Base-by-base conservation (phyloP, 805 yeast genomes). In the Lipomyces mesembrius region DNA sequence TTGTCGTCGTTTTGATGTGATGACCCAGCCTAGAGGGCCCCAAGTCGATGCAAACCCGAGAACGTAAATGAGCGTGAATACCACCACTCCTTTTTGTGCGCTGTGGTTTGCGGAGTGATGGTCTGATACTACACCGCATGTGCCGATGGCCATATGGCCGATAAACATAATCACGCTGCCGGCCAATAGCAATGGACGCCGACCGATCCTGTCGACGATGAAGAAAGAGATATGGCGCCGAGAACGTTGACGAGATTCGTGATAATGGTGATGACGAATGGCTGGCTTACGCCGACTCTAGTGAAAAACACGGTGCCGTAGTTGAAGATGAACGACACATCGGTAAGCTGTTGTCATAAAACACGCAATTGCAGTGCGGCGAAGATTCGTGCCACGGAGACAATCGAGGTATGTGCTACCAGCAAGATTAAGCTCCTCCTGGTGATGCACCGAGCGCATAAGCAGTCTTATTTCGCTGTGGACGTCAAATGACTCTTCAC, bases 141-240 rank as follows among this genome's bases (percentile, higher is more conserved):
- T 39, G n/a, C 58, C 58, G 39, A 55, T 46, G 22, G 32, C 2
- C 2, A 55, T 8, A 22, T 55, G 58, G n/a, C 58, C 58, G n/a
- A 34, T 3, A n/a, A 55, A 55, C 74, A 66, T 64, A 14, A 67
- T 53, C n/a, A 62, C 49, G 22, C 70, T 61, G 11, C 73, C 72
- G 25, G 20, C 25, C 12, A 70, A 11, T 51, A 70, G 55, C 51
- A 85, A 74, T 17, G 84, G 83, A 76, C 91, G 83, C 80, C 91
- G 83, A 75, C 91, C 91, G 64, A 87, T 74, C 69, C 78, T 80
- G 76, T 88, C 90, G 74, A 88, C 79, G 66, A 85, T 77, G 75
- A 81, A 81, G 71, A 88, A 81, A 0, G 90, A 86, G n/a, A 89
- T 88, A 86, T 75, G 2, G 92, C 87, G 72, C 82, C 83, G 27